phyloP scores from a whole-genome alignment of 2,329 filamentous ascomycete species.

The Pseudogymnoascus sp. region DNA sequence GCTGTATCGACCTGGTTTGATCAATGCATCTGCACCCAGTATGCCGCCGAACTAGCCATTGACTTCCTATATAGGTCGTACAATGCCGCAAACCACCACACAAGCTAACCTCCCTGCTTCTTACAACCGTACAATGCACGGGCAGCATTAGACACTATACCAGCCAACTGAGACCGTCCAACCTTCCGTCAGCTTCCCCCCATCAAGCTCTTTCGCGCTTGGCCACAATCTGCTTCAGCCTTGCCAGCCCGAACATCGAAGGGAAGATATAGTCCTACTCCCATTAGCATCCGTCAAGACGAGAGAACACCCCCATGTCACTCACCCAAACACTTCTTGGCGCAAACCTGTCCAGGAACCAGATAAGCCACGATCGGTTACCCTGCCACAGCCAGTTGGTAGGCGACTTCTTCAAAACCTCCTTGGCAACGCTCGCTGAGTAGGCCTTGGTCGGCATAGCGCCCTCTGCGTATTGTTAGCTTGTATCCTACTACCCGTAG shows the following conservation, averaged over 20 bases:
- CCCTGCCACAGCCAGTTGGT: slow-evolving; percentile 21
- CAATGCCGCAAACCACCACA: no score
- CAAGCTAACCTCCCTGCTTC: no score
- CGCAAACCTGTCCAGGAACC: background rate
- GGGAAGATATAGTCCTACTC: slow-evolving; percentile 7
- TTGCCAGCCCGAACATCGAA: slow-evolving; percentile 7
- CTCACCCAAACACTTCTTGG: background rate
- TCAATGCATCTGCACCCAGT: no score
- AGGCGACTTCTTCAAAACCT: slow-evolving; percentile 15
- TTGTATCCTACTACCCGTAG: background rate
- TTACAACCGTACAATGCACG: no score
- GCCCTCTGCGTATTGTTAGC: background rate
- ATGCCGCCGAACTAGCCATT: no score
- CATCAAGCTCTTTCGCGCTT: background rate
- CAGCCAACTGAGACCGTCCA: no score
- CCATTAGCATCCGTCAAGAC: background rate
- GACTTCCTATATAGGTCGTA: no score
- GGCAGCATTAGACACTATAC: no score
- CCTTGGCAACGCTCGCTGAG: slow-evolving; percentile 17
- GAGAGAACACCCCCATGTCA: background rate
- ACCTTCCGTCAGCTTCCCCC: background rate
- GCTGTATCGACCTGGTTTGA: no score
- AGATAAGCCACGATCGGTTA: slow-evolving; percentile 1
- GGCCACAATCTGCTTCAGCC: background rate
- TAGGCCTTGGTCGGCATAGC: slow-evolving; percentile 18